Evolutionary conservation across 2,329 filamentous ascomycete genomes (phyloP), one percentile per base, ranked within the genome.

Genomic region (Didymella glomerata): DNA sequence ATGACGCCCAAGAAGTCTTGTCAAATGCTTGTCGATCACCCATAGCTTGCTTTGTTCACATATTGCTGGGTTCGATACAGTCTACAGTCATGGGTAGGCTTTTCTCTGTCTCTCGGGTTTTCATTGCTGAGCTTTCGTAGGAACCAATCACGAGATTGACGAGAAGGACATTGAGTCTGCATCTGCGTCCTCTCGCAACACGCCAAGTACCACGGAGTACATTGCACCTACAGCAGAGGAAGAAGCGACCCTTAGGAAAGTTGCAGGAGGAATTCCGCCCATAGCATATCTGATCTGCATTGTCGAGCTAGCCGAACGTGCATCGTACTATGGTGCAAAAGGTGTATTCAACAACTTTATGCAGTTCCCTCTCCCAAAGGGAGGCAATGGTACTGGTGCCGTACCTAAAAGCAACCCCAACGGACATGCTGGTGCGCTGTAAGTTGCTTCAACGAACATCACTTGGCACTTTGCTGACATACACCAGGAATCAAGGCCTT

Each of bases 281-380:
- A 77, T 83, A 3, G 81, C 84, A n/a, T 88, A 85, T 65, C 67
- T 84, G 3, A 81, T 88, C 28, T 88, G 85, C 61, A 64, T 83
- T 7, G 84, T 87, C 40, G 86, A 88, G 63, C 84, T 88, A 60
- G 84, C 83, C 54, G 86, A 88, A 68, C 79, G 86, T 54, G 85
- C 85, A 2, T 87, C 85, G 0, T 88, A 85, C 77, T 87, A 86
- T 67, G 86, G 85, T 60, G 78, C 82, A 6, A 79, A 83, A 61
- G 82, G 81, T 0, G 75, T 84, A 8, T 86, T 87, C 70, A 80
- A 79, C 62, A 90, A 90, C 70, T 90, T 84, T 66, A 83, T 90
- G 68, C 84, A 89, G 65, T 83, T 84, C 10, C 82, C 84, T 3
- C 70, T 90, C 4, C 87, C 87, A 2, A 36, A 60, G 14, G 76